Evolutionary conservation across 305 asterid species (phyloP), one percentile per base, ranked within the genome.

Genomic region (Lippia alba): DNA sequence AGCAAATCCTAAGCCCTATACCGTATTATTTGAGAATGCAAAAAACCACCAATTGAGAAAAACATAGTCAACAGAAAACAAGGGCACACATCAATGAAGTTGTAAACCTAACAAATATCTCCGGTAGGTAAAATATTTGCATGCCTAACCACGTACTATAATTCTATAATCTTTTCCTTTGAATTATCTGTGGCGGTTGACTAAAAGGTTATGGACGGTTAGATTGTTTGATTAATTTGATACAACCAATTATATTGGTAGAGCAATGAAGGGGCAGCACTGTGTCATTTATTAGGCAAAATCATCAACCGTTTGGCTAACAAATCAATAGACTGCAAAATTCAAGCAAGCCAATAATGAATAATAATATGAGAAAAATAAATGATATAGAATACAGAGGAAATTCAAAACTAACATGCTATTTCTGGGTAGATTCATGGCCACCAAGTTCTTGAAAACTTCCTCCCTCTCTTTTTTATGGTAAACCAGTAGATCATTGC

Each of bases 401-500:
- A 55, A 55, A 36, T 51, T 39, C 69, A 67, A 19, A 67, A 76
- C 94, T 55, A 82, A 88, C 94, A 88, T 84, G 90, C 88, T 84
- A 80, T 84, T 86, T 78, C 94, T 82, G 33, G 94, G 94, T 41
- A 88, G 86, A 82, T 88, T 88, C 89, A 88, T 82, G 72, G 87
- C 89, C 75, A 88, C 78, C 83, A 88, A 79, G 75, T 86, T 84
- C 77, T 76, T 86, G 82, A 88, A 88, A 46, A 88, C 87, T 66
- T 88, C 94, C 74, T 88, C 94, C 67, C 94, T 84, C 81, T 88
- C 94, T 74, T 78, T 84, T 72, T 88, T 88, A 75, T 88, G 94
- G 81, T 86, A 88, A 70, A 88, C 94, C 81, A 88, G 82, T 64
- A 88, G 88, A 55, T 88, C 94, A 74, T 88, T 88, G 84, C 90